Base-by-base conservation (phyloP, 2,329 filamentous ascomycete species). In the Ascochyta koolunga region DNA sequence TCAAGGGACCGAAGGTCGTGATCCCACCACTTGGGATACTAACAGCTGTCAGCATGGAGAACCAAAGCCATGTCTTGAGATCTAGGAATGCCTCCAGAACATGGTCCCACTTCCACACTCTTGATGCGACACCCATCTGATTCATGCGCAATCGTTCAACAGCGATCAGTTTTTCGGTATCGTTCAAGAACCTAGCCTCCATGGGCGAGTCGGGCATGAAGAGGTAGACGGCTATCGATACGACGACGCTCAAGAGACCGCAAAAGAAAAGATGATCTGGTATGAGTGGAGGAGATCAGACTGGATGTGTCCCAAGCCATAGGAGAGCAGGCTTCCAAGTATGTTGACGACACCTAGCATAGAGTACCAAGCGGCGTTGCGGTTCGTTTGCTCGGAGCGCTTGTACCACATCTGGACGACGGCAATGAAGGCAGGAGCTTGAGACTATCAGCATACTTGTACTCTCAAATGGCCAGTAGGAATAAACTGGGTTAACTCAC, bases 201-300 rank as follows among this genome's bases (percentile, higher is more conserved):
- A 86, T 80, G 0, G 86, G 86, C 0, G 84, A 86, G 60, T 89
- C 86, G 0, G 87, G 87, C 78, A 89, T 85, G 45, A 82, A 80
- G 16, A 81, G 53, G 37, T 50, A 78, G 5, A 88, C 80, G 11
- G 81, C 64, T 0, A 77, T 61, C 1, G 82, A 78, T 54, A 82
- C 83, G 1, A 77, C 70, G 5, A 85, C 78, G 0, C 83, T 85
- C 40, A 86, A 16, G 2, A 72, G 60, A 43, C 70, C 70, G 37
- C 70, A 72, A 51, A 74, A 72, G 9, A 74, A 64, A 73, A 74
- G 59, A 73, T 72, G 61, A 72, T 68, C 52, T 73, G 69, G 42
- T 69, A 72, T 6, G 64, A 66, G 49, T 75, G 68, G 9, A 82
- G 66, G 0, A 50, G 59, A n/a, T 68, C 45, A 5, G 81, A 83